These are phyloP conservation scores for Fomitopsis schrenkii DNA, from an alignment of 1,284 basidiomycete genomes.

Conservation along the genomic window DNA sequence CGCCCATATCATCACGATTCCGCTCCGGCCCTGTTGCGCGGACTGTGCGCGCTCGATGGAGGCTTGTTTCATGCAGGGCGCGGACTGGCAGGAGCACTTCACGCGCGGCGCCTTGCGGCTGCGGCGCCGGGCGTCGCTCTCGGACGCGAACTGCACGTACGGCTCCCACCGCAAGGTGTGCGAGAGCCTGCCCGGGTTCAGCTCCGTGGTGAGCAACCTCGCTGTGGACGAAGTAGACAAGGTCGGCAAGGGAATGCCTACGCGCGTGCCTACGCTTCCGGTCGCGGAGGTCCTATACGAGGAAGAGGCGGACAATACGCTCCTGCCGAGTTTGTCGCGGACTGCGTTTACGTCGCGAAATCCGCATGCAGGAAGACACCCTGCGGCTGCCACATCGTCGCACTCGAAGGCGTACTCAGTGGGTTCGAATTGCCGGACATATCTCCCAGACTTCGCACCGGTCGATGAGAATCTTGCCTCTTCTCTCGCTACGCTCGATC, in stretches of 20 bases:
- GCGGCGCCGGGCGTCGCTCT: slow-evolving; percentile 50
- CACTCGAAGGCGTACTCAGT: neutral
- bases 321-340: neutral
- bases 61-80: slow-evolving; percentile 40
- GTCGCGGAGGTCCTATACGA: neutral
- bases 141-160: slow-evolving; percentile 18
- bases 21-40: slow-evolving; percentile 56
- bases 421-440: neutral
- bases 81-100: slow-evolving; percentile 55
- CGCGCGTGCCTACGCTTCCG: neutral
- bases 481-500: neutral
- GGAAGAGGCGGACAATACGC: neutral
- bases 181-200: slow-evolving; percentile 23
- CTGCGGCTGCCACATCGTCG: neutral
- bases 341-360: neutral
- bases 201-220: slow-evolving; percentile 29
- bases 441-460: neutral
- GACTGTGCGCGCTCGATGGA: slow-evolving; percentile 49
- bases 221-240: slow-evolving; percentile 62
- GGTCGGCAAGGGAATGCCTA: slow-evolving; percentile 24
- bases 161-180: slow-evolving; percentile 16
- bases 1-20: slow-evolving; percentile 36
- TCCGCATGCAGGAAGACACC: neutral
- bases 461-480: neutral
- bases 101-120: slow-evolving; percentile 47